Conservation (phyloP, 2,329 filamentous ascomycete species). For the Cladobotryum mycophilum region DNA sequence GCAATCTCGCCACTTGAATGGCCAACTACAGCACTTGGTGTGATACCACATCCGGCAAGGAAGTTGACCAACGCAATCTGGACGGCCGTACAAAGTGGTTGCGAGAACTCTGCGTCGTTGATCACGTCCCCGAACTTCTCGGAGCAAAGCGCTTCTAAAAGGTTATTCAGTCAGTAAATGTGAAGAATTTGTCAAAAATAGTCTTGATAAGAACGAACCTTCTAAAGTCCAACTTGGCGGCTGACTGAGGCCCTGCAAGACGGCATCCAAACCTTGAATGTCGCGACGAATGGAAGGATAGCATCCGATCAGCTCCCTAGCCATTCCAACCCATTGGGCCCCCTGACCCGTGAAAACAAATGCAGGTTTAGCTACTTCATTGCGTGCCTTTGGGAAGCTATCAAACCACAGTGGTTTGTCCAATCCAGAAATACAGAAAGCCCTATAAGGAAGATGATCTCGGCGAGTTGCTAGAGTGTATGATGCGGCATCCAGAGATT, state of each 20-base stretch:
- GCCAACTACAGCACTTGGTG: slow-evolving; percentile 30
- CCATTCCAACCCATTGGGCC: slow-evolving; percentile 30
- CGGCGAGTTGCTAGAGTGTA: slow-evolving; percentile 5
- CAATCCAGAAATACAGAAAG: not conserved
- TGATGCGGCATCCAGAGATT: not conserved
- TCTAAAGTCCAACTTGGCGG: slow-evolving; percentile 11
- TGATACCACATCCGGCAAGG: slow-evolving; percentile 26
- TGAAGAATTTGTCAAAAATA: too few species aligned
- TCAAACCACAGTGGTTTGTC: too few species aligned
- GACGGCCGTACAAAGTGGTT: slow-evolving; percentile 37
- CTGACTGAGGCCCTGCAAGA: slow-evolving; percentile 2
- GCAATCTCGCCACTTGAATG: slow-evolving; percentile 41
- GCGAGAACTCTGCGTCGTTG: slow-evolving; percentile 22
- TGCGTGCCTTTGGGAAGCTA: too few species aligned
- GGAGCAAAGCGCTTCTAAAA: slow-evolving; percentile 11
- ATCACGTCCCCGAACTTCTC: slow-evolving; percentile 4
- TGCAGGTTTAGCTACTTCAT: not conserved
- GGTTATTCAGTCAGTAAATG: slow-evolving; percentile 12
- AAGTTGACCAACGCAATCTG: slow-evolving; percentile 38
- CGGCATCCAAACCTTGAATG: slow-evolving; percentile 9
- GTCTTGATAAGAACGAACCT: too few species aligned
- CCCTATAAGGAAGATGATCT: not conserved
- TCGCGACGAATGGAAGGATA: slow-evolving; percentile 2
- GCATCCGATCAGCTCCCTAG: slow-evolving; percentile 15
- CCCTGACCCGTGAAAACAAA: slow-evolving; percentile 31